phyloP scores from a whole-genome alignment of 1,139 yeast species.

The Blastobotrys arbuscula region DNA sequence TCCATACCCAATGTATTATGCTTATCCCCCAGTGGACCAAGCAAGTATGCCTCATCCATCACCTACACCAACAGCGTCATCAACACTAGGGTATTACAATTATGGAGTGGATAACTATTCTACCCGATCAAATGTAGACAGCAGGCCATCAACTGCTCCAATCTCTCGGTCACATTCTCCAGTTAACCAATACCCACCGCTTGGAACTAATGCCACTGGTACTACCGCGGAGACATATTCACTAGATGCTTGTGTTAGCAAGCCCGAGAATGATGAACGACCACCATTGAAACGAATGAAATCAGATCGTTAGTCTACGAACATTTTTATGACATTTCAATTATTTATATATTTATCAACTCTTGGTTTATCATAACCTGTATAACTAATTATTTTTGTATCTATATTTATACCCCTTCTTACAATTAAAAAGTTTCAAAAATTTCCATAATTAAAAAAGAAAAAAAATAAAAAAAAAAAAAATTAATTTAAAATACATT shows the following conservation, averaged over 20 bases:
- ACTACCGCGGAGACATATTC: neutral
- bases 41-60: neutral
- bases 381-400: too few relatives aligned
- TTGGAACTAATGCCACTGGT: neutral
- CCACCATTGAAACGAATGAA: slow-evolving; percentile 13
- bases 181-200: neutral
- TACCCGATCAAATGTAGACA: too few relatives aligned
- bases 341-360: neutral
- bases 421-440: too few relatives aligned
- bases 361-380: neutral
- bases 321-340: neutral
- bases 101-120: too few relatives aligned
- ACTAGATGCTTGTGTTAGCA: neutral
- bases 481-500: neutral
- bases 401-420: too few relatives aligned
- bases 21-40: neutral
- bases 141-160: slow-evolving; percentile 7
- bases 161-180: slow-evolving; percentile 9
- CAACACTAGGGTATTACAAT: neutral
- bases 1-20: neutral
- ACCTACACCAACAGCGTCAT: neutral
- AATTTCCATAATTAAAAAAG: neutral
- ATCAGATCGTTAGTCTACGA: slow-evolving; percentile 5
- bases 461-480: too few relatives aligned
- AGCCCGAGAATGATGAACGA: slow-evolving; percentile 1